Conservation (phyloP, 176 grass and related monocot species). For the Microstegium vimineum region DNA sequence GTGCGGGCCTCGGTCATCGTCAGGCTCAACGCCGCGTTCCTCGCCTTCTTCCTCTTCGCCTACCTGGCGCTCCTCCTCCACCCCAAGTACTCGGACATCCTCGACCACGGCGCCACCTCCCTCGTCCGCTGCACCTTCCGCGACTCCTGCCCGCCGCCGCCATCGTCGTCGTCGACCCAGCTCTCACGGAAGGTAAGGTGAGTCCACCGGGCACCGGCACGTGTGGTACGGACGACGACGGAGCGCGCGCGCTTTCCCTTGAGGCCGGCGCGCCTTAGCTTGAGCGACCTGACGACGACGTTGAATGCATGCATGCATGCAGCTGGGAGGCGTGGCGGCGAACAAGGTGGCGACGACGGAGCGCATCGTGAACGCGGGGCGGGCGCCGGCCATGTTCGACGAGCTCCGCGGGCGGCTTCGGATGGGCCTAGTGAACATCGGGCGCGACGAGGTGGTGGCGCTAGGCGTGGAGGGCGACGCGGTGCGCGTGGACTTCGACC, state of each 20-base stretch:
- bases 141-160: constrained; percentile 29
- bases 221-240: not conserved
- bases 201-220: constrained; percentile 28
- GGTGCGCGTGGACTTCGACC: constrained; percentile 47
- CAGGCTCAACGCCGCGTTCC: constrained; percentile 78
- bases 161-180: not conserved
- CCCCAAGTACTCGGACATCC: constrained; percentile 52
- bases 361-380: constrained; percentile 45
- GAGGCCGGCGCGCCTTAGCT: not conserved
- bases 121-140: constrained; percentile 68
- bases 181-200: constrained; percentile 96
- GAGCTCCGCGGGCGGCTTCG: constrained; percentile 33
- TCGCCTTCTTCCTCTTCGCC: constrained; percentile 66
- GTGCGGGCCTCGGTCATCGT: constrained; percentile 51
- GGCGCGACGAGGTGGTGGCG: constrained; percentile 31
- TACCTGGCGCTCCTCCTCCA: constrained; percentile 86
- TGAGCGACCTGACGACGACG: not conserved
- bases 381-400: constrained; percentile 52
- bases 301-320: not conserved
- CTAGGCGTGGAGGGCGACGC: constrained; percentile 53
- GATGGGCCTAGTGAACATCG: constrained; percentile 77
- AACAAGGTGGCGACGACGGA: constrained; percentile 47
- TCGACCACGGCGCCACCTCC: constrained; percentile 41
- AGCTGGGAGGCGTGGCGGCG: constrained; percentile 41
- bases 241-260: not conserved